phyloP scores from a whole-genome alignment of 768 basidiomycete species.

The Tricholoma saponaceum region DNA sequence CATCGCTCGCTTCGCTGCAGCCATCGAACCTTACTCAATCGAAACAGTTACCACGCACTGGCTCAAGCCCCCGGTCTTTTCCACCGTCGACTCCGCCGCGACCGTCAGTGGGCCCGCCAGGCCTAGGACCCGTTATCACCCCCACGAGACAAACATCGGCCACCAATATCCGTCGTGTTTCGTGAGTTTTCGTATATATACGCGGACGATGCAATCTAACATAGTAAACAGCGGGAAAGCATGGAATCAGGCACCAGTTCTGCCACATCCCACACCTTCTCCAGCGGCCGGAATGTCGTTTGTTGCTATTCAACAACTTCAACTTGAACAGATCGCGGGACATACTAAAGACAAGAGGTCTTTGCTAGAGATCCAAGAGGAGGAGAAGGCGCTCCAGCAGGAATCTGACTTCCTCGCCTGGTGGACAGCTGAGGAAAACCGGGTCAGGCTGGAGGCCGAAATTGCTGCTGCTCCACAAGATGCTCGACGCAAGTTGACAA shows the following conservation, averaged over 20 bases:
- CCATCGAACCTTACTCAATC: neutral
- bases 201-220: neutral
- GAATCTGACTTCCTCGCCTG: conserved; percentile 84
- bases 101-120: conserved; percentile 25
- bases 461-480: conserved; percentile 2
- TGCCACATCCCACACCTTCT: conserved; percentile 20
- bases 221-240: conserved; percentile 40
- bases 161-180: conserved; percentile 36
- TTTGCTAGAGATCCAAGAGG: conserved; percentile 80
- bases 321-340: conserved; percentile 48
- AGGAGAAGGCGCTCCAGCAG: conserved; percentile 61
- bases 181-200: conserved; percentile 36
- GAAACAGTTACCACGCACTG: neutral
- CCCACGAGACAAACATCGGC: conserved; percentile 45
- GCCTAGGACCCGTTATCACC: conserved; percentile 61
- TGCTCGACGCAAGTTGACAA: neutral
- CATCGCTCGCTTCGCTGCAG: neutral
- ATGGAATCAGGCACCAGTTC: conserved; percentile 40
- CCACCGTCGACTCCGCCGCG: conserved; percentile 15
- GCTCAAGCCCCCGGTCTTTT: conserved; percentile 12
- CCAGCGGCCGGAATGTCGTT: conserved; percentile 53
- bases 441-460: conserved; percentile 46
- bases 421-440: conserved; percentile 84
- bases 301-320: conserved; percentile 78
- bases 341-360: conserved; percentile 53